phyloP scores from a whole-genome alignment of 345 rosid genomes.

The Corchorus capsularis region DNA sequence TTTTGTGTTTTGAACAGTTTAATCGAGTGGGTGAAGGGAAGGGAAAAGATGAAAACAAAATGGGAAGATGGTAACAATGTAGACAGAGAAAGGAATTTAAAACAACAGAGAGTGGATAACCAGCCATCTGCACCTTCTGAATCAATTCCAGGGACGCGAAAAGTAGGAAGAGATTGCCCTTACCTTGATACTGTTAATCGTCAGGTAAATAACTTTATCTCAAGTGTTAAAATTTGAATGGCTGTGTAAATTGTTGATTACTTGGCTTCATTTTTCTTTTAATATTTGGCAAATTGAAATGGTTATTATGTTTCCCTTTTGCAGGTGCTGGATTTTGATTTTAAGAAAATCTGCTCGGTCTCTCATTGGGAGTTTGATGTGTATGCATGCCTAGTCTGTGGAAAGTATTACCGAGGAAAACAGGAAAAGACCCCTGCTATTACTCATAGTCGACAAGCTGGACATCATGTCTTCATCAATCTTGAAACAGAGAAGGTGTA shows the following conservation, averaged over 20 bases:
- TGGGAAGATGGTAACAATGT: constrained; percentile 40
- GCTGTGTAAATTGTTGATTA: neutral
- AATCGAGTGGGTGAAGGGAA: neutral
- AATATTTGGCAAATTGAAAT: neutral
- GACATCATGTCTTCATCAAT: constrained; percentile 94
- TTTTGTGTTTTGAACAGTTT: constrained; percentile 10
- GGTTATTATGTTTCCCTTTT: constrained; percentile 4
- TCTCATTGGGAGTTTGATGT: constrained; percentile 85
- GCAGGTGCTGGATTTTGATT: constrained; percentile 97
- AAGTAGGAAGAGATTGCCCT: constrained; percentile 91
- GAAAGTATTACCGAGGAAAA: constrained; percentile 96
- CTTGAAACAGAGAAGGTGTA: constrained; percentile 87
- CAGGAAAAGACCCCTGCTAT: constrained; percentile 94
- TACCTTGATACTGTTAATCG: constrained; percentile 99
- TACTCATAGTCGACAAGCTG: constrained; percentile 97
- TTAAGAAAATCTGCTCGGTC: constrained; percentile 94
- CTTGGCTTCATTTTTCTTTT: neutral
- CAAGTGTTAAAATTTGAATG: constrained; percentile 2
- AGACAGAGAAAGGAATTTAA: constrained; percentile 43
- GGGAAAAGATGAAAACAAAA: constrained; percentile 36
- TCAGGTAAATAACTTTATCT: constrained; percentile 50
- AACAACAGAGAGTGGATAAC: constrained; percentile 52
- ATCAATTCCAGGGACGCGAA: constrained; percentile 38
- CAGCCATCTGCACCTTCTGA: constrained; percentile 44
- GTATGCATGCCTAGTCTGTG: constrained; percentile 95